phyloP scores from a whole-genome alignment of 2,329 filamentous ascomycete genomes.

The Neurospora sp. region DNA sequence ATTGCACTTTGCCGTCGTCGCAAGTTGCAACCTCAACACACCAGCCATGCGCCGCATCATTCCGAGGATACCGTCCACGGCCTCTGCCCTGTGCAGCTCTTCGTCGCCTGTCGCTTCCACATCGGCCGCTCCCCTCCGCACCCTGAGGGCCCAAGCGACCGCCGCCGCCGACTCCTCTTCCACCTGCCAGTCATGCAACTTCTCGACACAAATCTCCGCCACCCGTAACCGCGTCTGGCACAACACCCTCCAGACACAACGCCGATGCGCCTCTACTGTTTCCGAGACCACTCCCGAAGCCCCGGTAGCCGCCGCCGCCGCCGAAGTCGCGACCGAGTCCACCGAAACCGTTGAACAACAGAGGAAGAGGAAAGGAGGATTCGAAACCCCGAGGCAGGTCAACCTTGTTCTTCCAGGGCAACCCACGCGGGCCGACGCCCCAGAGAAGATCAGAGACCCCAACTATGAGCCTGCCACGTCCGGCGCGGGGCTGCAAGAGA shows the following conservation, averaged over 20 bases:
- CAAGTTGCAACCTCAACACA: background rate
- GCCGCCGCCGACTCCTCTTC: background rate
- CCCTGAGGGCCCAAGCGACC: conserved; percentile 1
- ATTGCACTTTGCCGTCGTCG: background rate
- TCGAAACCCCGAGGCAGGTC: conserved; percentile 6
- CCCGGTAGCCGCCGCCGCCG: background rate
- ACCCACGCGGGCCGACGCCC: conserved; percentile 10
- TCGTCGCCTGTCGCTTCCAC: conserved; percentile 3
- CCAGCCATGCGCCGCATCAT: conserved; percentile 16
- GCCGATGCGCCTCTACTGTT: conserved; percentile 12
- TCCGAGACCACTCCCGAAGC: background rate
- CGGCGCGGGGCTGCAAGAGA: conserved; percentile 35
- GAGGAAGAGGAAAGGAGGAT: background rate
- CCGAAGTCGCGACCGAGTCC: background rate
- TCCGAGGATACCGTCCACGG: conserved; percentile 14
- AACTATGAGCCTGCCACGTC: conserved; percentile 38
- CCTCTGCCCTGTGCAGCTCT: conserved; percentile 11
- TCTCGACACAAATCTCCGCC: conserved; percentile 2
- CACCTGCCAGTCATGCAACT: background rate
- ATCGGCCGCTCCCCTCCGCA: conserved; percentile 8
- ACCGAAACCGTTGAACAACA: background rate
- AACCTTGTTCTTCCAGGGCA: conserved; percentile 19
- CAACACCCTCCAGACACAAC: conserved; percentile 5
- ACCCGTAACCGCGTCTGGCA: conserved; percentile 3
- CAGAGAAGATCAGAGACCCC: conserved; percentile 23